Conservation (phyloP, 1,284 basidiomycete genomes). For the Somion occarium region DNA sequence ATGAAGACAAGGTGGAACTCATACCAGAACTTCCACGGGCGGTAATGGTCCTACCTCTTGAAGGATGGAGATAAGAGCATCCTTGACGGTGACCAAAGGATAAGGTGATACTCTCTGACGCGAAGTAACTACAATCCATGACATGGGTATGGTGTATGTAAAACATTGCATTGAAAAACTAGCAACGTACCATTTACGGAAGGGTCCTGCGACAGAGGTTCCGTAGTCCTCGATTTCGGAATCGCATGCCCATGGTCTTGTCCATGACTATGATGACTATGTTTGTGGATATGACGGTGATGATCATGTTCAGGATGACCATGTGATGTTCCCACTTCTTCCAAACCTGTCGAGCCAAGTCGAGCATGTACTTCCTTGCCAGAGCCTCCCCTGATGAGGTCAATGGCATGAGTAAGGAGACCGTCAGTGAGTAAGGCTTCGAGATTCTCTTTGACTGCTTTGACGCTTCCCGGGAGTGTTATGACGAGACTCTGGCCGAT, state of each 20-base stretch:
- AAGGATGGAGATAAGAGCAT: constrained; percentile 58
- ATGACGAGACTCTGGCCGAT: constrained; percentile 63
- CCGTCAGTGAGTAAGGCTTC: constrained; percentile 54
- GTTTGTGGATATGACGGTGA: constrained; percentile 32
- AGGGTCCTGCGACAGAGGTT: constrained; percentile 62
- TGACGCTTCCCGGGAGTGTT: constrained; percentile 81
- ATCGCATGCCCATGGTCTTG: constrained; percentile 37
- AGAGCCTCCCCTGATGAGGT: constrained; percentile 68
- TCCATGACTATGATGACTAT: constrained; percentile 34
- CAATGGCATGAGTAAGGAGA: constrained; percentile 67
- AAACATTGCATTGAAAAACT: constrained; percentile 6
- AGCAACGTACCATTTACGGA: constrained; percentile 49
- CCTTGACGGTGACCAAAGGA: constrained; percentile 61
- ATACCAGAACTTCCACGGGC: constrained; percentile 26
- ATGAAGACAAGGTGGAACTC: neutral
- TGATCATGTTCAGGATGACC: constrained; percentile 36
- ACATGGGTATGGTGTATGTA: no score
- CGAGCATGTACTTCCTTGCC: constrained; percentile 54
- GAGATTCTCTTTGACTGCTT: constrained; percentile 79
- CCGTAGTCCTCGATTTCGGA: constrained; percentile 45
- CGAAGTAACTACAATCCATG: constrained; percentile 48
- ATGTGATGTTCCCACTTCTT: constrained; percentile 3
- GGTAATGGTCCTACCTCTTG: constrained; percentile 41
- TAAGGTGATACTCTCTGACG: constrained; percentile 76
- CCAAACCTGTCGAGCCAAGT: constrained; percentile 18